A percentile compares a stretch with the other conserved stretches of the same genome.
Evolutionary conservation across 2,329 filamentous ascomycete genomes (phyloP).

Genomic region (Stromatinia cepivora): DNA sequence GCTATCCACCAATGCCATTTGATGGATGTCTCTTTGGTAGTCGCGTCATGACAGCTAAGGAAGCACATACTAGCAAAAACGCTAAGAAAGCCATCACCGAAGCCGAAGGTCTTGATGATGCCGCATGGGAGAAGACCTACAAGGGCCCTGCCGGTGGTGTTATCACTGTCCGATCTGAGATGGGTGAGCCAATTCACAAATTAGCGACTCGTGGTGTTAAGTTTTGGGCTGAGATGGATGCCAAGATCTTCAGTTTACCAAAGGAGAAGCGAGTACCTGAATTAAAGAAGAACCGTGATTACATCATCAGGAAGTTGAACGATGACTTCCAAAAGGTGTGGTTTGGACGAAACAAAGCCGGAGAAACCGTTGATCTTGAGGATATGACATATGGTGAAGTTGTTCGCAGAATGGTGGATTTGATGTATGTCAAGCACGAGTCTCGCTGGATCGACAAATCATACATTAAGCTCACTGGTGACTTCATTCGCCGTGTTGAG

Average conservation of each 20-base stretch:
- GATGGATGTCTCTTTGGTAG: conserved; percentile 89
- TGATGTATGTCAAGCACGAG: conserved; percentile 91
- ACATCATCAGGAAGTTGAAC: conserved; percentile 95
- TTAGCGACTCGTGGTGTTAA: conserved; percentile 91
- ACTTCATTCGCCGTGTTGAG: conserved; percentile 95
- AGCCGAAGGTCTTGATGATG: conserved; percentile 77
- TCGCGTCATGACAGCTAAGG: conserved; percentile 93
- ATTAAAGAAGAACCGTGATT: conserved; percentile 81
- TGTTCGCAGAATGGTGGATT: conserved; percentile 79
- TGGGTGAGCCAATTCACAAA: conserved; percentile 99
- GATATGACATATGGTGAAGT: conserved; percentile 96
- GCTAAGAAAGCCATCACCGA: conserved; percentile 91
- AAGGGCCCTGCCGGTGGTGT: conserved; percentile 88
- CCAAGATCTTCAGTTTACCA: conserved; percentile 95
- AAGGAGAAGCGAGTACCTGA: conserved; percentile 86
- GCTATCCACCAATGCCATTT: conserved; percentile 90
- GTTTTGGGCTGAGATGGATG: conserved; percentile 99
- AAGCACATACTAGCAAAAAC: conserved; percentile 81
- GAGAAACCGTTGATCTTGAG: conserved; percentile 81
- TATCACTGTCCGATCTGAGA: conserved; percentile 95
- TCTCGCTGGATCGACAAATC: conserved; percentile 88
- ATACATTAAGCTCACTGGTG: conserved; percentile 78
- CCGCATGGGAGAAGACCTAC: conserved; percentile 90
- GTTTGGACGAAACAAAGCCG: conserved; percentile 84
- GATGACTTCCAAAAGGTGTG: conserved; percentile 96